phyloP scores from a whole-genome alignment of 2,329 filamentous ascomycete species.

The Talaromyces rugulosus region DNA sequence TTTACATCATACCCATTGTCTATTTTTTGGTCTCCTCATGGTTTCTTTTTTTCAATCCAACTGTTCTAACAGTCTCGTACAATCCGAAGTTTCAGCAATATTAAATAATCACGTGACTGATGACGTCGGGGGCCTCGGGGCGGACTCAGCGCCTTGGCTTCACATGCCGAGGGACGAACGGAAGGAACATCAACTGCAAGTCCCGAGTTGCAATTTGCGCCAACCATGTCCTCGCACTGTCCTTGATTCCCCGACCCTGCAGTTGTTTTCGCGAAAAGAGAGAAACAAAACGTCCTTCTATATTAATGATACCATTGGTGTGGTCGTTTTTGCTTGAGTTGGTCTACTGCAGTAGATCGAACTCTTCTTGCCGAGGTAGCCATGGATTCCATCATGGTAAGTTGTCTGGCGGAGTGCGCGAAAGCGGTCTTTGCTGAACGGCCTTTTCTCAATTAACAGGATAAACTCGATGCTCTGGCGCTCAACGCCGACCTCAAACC shows the following conservation, averaged over 20 bases:
- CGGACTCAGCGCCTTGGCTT: background rate
- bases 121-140: conserved; percentile 11
- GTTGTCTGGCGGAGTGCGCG: background rate
- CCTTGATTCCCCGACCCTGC: background rate
- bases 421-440: background rate
- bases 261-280: background rate
- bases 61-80: too few species aligned
- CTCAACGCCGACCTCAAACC: conserved; percentile 84
- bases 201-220: background rate
- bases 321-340: background rate
- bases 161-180: conserved; percentile 11
- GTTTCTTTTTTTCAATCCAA: too few species aligned
- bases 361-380: background rate
- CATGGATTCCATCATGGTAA: conserved; percentile 12
- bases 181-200: background rate
- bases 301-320: background rate
- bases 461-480: conserved; percentile 68
- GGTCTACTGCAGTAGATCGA: background rate
- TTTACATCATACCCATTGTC: too few species aligned
- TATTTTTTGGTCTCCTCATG: too few species aligned
- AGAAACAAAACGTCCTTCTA: background rate
- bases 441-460: conserved; percentile 42
- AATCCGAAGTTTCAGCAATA: too few species aligned
- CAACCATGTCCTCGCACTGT: background rate
- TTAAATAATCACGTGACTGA: conserved; percentile 1